Evolutionary conservation across 1,139 yeast genomes (phyloP).

Genomic region (Petasospora fabianii): DNA sequence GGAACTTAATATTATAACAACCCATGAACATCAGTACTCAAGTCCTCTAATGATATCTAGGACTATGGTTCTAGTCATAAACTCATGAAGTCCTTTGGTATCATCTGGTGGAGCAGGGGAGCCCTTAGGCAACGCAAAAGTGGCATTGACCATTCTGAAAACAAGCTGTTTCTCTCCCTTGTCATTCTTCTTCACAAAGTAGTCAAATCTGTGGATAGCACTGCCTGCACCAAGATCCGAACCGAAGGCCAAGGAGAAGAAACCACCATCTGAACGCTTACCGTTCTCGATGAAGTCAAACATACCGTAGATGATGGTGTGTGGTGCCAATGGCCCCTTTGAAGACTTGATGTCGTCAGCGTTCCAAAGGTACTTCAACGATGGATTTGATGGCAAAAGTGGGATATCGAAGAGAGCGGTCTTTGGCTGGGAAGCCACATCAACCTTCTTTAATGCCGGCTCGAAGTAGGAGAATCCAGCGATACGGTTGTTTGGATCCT

Average conservation of each 20-base stretch:
- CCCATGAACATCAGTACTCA: conserved; percentile 26
- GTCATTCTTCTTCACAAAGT: conserved; percentile 14
- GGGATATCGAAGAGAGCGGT: conserved; percentile 9
- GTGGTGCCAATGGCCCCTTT: conserved; percentile 10
- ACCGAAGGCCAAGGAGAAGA: conserved; percentile 55
- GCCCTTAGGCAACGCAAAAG: conserved; percentile 6
- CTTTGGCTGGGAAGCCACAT: conserved; percentile 11
- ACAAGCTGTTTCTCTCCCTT: conserved; percentile 15
- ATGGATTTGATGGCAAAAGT: conserved; percentile 14
- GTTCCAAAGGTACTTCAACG: conserved; percentile 20
- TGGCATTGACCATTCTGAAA: conserved; percentile 21
- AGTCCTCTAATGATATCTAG: conserved; percentile 20
- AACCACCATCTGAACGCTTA: conserved; percentile 46
- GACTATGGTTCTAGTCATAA: conserved; percentile 27
- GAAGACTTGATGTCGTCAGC: conserved; percentile 11
- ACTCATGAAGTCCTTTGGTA: conserved; percentile 23
- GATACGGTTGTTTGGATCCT: conserved; percentile 14
- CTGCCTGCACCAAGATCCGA: conserved; percentile 57
- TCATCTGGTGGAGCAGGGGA: conserved; percentile 14
- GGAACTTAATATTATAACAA: too few species aligned
- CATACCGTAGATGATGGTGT: conserved; percentile 22
- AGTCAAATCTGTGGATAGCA: conserved; percentile 23
- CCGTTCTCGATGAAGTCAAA: conserved; percentile 20
- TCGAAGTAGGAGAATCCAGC: conserved; percentile 20
- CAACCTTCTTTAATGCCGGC: conserved; percentile 15